A percentile compares a stretch with the other conserved stretches of the same genome.
Conservation (phyloP, 208 protist species). For the Cochliopodium minus region DNA sequence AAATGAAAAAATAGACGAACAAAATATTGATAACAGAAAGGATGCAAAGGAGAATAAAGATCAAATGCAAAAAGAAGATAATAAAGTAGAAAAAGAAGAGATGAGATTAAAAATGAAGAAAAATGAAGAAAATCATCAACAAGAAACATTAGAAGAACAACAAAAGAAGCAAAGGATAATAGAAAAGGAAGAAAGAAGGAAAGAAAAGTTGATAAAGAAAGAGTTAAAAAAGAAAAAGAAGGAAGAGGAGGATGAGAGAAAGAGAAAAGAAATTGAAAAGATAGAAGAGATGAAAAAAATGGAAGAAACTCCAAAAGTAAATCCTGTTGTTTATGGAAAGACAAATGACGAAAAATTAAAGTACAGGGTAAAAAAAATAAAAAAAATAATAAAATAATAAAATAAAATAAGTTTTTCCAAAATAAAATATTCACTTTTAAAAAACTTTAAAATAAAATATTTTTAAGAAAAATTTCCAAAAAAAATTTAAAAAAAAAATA, state of each 20-base stretch:
- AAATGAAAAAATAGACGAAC: conserved; percentile 14
- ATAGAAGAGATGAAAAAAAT: conserved; percentile 4
- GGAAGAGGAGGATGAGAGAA: conserved; percentile 5
- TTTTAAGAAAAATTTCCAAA: background rate
- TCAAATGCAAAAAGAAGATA: conserved; percentile 6
- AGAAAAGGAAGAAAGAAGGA: background rate
- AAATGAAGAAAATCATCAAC: conserved; percentile 11
- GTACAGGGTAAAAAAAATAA: conserved; percentile 8
- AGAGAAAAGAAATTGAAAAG: conserved; percentile 9
- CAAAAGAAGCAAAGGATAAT: conserved; percentile 3
- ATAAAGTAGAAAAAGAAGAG: conserved; percentile 11
- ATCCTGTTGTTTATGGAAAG: conserved; percentile 1
- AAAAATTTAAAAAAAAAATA: conserved; percentile 4
- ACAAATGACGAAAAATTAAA: conserved; percentile 8
- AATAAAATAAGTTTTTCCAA: conserved; percentile 8
- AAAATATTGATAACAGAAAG: conserved; percentile 15
- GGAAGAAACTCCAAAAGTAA: conserved; percentile 1
- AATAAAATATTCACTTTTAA: conserved; percentile 1
- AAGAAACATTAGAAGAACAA: conserved; percentile 14
- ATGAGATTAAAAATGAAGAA: conserved; percentile 14
- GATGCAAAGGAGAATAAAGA: conserved; percentile 11
- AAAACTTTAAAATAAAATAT: conserved; percentile 7
- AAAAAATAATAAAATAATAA: conserved; percentile 10
- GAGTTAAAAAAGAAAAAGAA: conserved; percentile 6
- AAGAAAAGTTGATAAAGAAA: conserved; percentile 7